These are phyloP conservation scores for Kodamaea kaohsiungensis DNA, from an alignment of 805 yeast species.

Conservation along the genomic window DNA sequence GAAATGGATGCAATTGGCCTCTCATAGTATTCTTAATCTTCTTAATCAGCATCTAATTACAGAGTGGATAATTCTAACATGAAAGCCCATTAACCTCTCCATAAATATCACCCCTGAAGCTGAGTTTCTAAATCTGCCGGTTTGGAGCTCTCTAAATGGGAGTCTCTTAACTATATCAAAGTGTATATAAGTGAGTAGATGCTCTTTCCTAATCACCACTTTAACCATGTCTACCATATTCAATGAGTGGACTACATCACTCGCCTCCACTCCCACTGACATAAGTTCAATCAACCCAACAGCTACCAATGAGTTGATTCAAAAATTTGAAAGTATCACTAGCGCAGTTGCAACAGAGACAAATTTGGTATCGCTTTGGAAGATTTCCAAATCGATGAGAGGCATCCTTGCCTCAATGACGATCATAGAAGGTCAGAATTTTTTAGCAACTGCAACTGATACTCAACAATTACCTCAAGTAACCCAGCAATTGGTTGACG, in stretches of 20 bases:
- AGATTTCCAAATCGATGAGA: slow-evolving; percentile 14
- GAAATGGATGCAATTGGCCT: too few relatives aligned
- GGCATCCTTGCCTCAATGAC: slow-evolving; percentile 40
- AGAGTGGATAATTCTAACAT: too few relatives aligned
- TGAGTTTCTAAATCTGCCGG: background rate
- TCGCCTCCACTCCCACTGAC: background rate
- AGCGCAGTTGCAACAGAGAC: slow-evolving; percentile 1
- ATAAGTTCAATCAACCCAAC: slow-evolving; percentile 4
- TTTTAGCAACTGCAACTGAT: slow-evolving; percentile 40
- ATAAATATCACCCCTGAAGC: too few relatives aligned
- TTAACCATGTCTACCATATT: background rate
- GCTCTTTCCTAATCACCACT: background rate
- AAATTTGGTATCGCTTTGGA: background rate
- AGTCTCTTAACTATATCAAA: background rate
- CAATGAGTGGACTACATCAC: slow-evolving; percentile 2
- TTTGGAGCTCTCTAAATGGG: background rate
- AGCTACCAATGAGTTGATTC: background rate
- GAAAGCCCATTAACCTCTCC: too few relatives aligned
- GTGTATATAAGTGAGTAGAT: background rate
- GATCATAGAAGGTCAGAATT: slow-evolving; percentile 33
- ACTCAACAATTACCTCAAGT: slow-evolving; percentile 25
- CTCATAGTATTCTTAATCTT: too few relatives aligned
- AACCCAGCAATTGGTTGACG: slow-evolving; percentile 32
- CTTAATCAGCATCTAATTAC: too few relatives aligned
- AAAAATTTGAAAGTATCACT: background rate